Evolutionary conservation across 2,329 filamentous ascomycete genomes (phyloP), one percentile per base, ranked within the genome.

Genomic region (Pseudocercospora pini-densiflorae): DNA sequence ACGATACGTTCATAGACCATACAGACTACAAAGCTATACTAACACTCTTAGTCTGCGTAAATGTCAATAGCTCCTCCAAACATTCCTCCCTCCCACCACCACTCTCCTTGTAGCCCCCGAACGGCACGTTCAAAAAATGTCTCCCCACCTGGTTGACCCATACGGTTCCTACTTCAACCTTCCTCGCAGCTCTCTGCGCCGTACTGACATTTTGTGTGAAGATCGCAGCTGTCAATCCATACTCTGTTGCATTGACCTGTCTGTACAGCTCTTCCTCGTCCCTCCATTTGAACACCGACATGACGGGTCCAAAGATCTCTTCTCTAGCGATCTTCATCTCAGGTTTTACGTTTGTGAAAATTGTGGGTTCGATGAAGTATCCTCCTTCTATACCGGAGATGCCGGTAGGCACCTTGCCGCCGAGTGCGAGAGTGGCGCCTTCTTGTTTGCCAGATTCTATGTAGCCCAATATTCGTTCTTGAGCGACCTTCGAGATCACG

Each of bases 301-400:
- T 66, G 16, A 66, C 67, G 0, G 88, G 87, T 0, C 88, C 88
- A 66, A 90, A 90, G 0, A 89, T 82, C 66, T 89, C 88, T 68
- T 89, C 86, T 23, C 83, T 82, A 75, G 84, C 85, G 59, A 88
- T 83, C 64, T 77, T 81, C 84, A 87, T 88, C 70, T 81, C 73
- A 62, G 86, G 82, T 67, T 81, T 86, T 21, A 88, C 85, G 61
- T 86, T 79, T 7, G 83, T 54, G 49, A 54, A 54, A 8, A 54
- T 54, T 8, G 49, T 54, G 1, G 49, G 49, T 8, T 29, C 24
- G 23, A 54, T 54, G 23, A 54, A 54, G 23, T 54, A 54, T 21
- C 49, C 49, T 27, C 49, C 23, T 24, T 21, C 49, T 16, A 29
- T 54, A 8, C 21, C 23, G 19, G 49, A 82, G 77, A 88, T 87